These are phyloP conservation scores for Cordia subcordata DNA, from an alignment of 257 asterid genomes.

Conservation along the genomic window DNA sequence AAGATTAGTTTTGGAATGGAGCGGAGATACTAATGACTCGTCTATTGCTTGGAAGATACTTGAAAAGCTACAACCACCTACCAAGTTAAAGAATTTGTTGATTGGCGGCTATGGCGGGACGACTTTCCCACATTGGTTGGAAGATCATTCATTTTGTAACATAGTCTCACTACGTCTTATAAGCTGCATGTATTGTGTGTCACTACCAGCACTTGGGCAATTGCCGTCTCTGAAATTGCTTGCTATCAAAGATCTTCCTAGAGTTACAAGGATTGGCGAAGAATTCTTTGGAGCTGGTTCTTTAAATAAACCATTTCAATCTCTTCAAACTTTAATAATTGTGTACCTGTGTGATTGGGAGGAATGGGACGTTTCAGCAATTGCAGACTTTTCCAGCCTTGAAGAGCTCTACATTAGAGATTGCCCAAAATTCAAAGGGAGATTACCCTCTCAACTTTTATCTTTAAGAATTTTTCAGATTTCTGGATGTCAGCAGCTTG, in stretches of 20 bases:
- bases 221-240: conserved; percentile 36
- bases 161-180: conserved; percentile 30
- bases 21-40: not conserved
- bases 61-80: conserved; percentile 44
- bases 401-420: conserved; percentile 34
- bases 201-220: conserved; percentile 38
- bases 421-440: conserved; percentile 39
- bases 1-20: conserved; percentile 8
- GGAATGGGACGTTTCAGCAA: conserved; percentile 27
- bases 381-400: conserved; percentile 26
- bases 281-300: conserved; percentile 41
- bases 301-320: conserved; percentile 26
- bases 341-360: conserved; percentile 41
- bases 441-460: conserved; percentile 28
- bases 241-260: conserved; percentile 26
- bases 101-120: conserved; percentile 32
- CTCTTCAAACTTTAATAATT: conserved; percentile 34
- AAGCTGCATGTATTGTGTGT: conserved; percentile 34
- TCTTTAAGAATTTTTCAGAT: conserved; percentile 32
- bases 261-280: conserved; percentile 26
- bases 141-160: conserved; percentile 32
- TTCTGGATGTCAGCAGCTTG: conserved; percentile 26
- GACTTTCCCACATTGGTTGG: conserved; percentile 37
- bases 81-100: conserved; percentile 23
- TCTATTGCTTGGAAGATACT: conserved; percentile 24